Evolutionary conservation across 2,329 filamentous ascomycete species (phyloP), one percentile per base, ranked within the genome.

Genomic region (Botryosphaeria agaves): DNA sequence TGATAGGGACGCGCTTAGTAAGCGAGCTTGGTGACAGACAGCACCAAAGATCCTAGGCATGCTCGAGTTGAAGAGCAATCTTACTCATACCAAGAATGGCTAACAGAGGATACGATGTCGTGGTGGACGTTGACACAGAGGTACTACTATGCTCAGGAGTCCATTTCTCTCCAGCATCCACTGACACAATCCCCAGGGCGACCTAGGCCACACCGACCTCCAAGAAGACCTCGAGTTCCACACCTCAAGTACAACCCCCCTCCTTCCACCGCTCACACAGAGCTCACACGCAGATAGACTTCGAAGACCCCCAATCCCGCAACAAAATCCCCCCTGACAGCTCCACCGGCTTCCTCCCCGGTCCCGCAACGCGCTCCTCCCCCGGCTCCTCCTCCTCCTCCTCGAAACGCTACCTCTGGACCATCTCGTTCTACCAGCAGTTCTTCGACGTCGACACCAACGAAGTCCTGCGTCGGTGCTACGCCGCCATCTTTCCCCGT

Each of bases 201-300:
- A 98, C 59, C 75, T 98, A 51, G 89, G 89, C 47, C 85, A 94
- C 59, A 98, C 89, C 34, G 89, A 98, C 56, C 77, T 98, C 15
- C 84, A 94, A 64, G 87, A 94, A 56, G 89, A 95, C 59, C 84
- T 98, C 53, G 89, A 95, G 69, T 98, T 98, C 63, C 89, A 98
- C 66, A 80, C 75, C 49, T 94, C 85, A 41, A 75, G 71, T 75
- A 59, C 42, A 59, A 31, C 20, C 14, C 15, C 17, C 19, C 36
- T 25, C 20, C 15, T 23, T 21, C 31, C 33, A 40, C 25, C 7
- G 31, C 2, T 41, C 8, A 21, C 24, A 72, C 31, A 28, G 26
- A 23, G n/a, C 27, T 14, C 17, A 17, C 21, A 3, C 18, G 12
- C 11, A 23, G n/a, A 16, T 34, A 71, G 66, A 80, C 62, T 91